phyloP scores from a whole-genome alignment of 2,329 filamentous ascomycete genomes.

The Aspergillus novofumigatus region DNA sequence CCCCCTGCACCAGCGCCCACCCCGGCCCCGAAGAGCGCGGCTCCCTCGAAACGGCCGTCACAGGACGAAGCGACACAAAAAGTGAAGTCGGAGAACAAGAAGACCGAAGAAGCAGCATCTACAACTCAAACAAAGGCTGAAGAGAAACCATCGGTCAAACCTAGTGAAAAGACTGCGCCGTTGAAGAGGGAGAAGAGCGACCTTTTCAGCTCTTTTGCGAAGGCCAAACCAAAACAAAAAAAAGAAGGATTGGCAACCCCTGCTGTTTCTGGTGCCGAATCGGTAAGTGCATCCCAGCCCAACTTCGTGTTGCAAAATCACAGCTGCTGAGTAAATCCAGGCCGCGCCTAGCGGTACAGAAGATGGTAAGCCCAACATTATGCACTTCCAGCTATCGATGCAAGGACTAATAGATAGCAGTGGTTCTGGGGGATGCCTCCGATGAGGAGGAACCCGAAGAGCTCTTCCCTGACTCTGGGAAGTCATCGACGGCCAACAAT shows the following conservation, averaged over 20 bases:
- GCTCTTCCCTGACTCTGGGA: constrained; percentile 42
- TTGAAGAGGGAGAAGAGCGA: constrained; percentile 60
- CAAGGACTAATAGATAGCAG: constrained; percentile 32
- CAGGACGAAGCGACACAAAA: constrained; percentile 22
- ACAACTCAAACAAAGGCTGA: constrained; percentile 18
- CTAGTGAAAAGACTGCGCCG: constrained; percentile 35
- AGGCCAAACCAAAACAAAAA: constrained; percentile 58
- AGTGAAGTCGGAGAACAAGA: constrained; percentile 21
- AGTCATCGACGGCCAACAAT: constrained; percentile 33
- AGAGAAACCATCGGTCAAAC: constrained; percentile 32
- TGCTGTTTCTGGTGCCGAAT: constrained; percentile 26
- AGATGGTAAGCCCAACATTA: constrained; percentile 43
- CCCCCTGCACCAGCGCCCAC: constrained; percentile 30
- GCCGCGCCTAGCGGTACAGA: constrained; percentile 39
- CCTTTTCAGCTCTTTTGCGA: constrained; percentile 77
- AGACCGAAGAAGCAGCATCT: constrained; percentile 14
- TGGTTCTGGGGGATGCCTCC: constrained; percentile 51
- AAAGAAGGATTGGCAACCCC: constrained; percentile 40
- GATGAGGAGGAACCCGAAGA: constrained; percentile 52
- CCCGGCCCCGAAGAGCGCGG: constrained; percentile 28
- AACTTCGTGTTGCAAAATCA: constrained; percentile 9
- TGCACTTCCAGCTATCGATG: neutral
- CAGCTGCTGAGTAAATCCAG: constrained; percentile 6
- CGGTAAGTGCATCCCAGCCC: constrained; percentile 27
- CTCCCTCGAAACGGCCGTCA: constrained; percentile 38